Conservation (phyloP, 2,329 filamentous ascomycete species). For the Trichophyton verrucosum region DNA sequence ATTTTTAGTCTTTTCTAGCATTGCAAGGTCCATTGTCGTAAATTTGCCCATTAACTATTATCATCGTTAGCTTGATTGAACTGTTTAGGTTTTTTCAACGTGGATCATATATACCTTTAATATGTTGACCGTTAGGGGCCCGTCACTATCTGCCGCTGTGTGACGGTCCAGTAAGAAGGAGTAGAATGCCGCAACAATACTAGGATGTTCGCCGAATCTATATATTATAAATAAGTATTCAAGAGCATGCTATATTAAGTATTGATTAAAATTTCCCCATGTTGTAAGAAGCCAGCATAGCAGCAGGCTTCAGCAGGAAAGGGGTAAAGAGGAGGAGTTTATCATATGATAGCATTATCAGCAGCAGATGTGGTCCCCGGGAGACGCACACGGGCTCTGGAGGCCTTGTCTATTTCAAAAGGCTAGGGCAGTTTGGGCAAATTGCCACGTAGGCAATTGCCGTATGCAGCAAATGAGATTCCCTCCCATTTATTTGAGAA, state of each 20-base stretch:
- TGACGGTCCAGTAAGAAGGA: conserved; percentile 39
- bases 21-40: conserved; percentile 45
- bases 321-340: background rate
- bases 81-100: background rate
- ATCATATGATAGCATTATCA: background rate
- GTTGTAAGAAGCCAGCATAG: background rate
- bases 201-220: conserved; percentile 40
- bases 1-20: conserved; percentile 48
- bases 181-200: conserved; percentile 35
- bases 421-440: background rate
- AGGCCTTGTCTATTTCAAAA: background rate
- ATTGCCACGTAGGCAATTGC: conserved; percentile 4
- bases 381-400: background rate
- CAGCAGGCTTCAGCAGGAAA: too few relatives aligned
- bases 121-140: conserved; percentile 32
- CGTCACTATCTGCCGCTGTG: conserved; percentile 37
- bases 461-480: conserved; percentile 3
- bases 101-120: conserved; percentile 30
- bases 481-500: background rate
- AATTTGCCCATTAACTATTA: conserved; percentile 42
- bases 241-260: conserved; percentile 5
- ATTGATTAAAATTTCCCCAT: background rate
- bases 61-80: conserved; percentile 15
- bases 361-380: background rate
- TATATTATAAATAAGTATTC: conserved; percentile 21